Conservation (phyloP, 805 yeast species). For the Metschnikowia reukaufii region DNA sequence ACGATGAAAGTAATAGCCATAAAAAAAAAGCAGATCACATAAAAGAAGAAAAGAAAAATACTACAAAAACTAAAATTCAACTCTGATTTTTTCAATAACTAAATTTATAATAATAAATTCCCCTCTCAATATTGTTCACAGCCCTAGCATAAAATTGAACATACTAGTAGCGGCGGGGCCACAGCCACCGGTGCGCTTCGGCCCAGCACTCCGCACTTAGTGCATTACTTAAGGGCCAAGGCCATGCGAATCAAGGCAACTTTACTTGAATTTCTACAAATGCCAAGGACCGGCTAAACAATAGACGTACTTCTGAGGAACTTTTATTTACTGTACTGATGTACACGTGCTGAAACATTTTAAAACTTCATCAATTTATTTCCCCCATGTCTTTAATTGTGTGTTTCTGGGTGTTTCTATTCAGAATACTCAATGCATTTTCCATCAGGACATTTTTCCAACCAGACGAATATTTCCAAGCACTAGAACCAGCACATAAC, state of each 20-base stretch:
- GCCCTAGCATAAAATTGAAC: too few relatives aligned
- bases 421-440: conserved; percentile 64
- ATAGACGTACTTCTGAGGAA: not conserved
- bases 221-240: not conserved
- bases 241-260: not conserved
- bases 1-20: too few relatives aligned
- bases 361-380: not conserved
- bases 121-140: too few relatives aligned
- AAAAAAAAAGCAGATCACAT: too few relatives aligned
- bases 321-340: not conserved
- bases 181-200: not conserved
- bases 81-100: too few relatives aligned
- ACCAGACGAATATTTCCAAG: conserved; percentile 94
- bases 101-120: too few relatives aligned
- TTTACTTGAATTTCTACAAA: not conserved
- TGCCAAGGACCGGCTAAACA: not conserved
- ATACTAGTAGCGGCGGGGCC: not conserved
- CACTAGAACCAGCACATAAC: conserved; percentile 86
- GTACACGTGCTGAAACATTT: not conserved
- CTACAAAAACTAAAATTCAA: too few relatives aligned
- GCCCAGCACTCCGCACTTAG: not conserved
- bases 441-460: conserved; percentile 78
- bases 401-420: conserved; percentile 12
- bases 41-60: too few relatives aligned
- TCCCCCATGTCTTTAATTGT: conserved; percentile 1